A percentile compares a stretch with the other conserved stretches of the same genome.
Evolutionary conservation across 371 early-diverging fungal genomes (phyloP).

Genomic region (Mucor racemosus): DNA sequence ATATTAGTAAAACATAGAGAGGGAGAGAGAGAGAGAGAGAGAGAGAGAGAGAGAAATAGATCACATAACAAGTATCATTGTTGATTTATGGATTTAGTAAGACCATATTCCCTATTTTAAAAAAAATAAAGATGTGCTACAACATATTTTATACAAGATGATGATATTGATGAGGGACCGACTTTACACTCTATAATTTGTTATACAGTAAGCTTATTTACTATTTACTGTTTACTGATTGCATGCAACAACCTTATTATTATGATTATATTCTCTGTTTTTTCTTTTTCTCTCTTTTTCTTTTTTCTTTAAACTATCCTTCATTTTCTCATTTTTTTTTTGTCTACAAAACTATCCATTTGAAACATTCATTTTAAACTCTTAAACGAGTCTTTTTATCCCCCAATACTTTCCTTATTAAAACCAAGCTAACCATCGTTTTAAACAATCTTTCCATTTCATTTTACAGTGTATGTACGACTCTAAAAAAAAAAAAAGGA

Average conservation of each 20-base stretch:
- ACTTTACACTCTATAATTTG: too few relatives aligned
- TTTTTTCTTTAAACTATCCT: background rate
- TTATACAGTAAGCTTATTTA: background rate
- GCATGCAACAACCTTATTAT: slow-evolving; percentile 19
- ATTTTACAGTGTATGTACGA: background rate
- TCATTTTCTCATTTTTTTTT: slow-evolving; percentile 8
- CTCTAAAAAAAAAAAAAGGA: background rate
- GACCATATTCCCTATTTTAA: background rate
- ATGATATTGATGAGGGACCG: background rate
- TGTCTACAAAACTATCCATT: slow-evolving; percentile 7
- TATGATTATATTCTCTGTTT: slow-evolving; percentile 3
- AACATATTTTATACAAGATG: background rate
- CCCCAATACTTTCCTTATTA: background rate
- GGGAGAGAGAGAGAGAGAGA: too few relatives aligned
- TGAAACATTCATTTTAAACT: background rate
- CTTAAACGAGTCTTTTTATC: slow-evolving; percentile 5
- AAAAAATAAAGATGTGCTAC: background rate
- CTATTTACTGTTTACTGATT: slow-evolving; percentile 17
- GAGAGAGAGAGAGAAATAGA: background rate
- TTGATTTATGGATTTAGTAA: slow-evolving; percentile 2
- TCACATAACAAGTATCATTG: slow-evolving; percentile 6
- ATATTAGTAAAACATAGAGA: too few relatives aligned
- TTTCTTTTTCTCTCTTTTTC: background rate
- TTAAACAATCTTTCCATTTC: background rate
- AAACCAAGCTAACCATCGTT: background rate